Conservation (phyloP, 129 eudicot species). For the Sambucus nigra region DNA sequence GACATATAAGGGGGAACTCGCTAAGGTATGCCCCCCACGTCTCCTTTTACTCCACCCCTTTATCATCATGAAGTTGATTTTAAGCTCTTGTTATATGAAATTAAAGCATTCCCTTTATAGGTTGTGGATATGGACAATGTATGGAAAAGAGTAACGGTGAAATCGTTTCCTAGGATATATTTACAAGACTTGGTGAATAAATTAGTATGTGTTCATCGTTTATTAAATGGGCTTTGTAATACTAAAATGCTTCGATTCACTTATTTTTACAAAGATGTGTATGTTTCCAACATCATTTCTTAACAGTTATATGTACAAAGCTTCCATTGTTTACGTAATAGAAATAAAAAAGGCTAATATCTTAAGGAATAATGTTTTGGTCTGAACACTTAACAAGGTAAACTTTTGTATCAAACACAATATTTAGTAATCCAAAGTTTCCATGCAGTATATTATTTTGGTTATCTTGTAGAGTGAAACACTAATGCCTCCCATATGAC, state of each 20-base stretch:
- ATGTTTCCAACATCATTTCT: too few relatives aligned
- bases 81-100: not conserved
- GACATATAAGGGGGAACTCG: slow-evolving; percentile 91
- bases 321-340: too few relatives aligned
- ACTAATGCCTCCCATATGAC: too few relatives aligned
- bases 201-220: slow-evolving; percentile 33
- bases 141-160: slow-evolving; percentile 79
- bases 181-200: slow-evolving; percentile 85
- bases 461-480: too few relatives aligned
- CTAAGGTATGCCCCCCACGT: slow-evolving; percentile 54
- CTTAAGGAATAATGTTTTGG: too few relatives aligned
- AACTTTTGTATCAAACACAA: too few relatives aligned
- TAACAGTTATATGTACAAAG: too few relatives aligned
- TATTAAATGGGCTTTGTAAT: not conserved
- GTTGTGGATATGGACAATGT: slow-evolving; percentile 91
- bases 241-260: not conserved
- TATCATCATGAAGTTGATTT: not conserved
- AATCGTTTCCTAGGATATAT: slow-evolving; percentile 80
- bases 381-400: too few relatives aligned
- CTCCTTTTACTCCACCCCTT: not conserved
- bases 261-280: too few relatives aligned
- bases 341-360: too few relatives aligned
- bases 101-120: slow-evolving; percentile 21
- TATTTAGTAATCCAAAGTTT: too few relatives aligned
- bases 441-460: too few relatives aligned